These are phyloP conservation scores for Jamesozyma lodderae DNA, from an alignment of 805 yeast genomes.

Conservation along the genomic window DNA sequence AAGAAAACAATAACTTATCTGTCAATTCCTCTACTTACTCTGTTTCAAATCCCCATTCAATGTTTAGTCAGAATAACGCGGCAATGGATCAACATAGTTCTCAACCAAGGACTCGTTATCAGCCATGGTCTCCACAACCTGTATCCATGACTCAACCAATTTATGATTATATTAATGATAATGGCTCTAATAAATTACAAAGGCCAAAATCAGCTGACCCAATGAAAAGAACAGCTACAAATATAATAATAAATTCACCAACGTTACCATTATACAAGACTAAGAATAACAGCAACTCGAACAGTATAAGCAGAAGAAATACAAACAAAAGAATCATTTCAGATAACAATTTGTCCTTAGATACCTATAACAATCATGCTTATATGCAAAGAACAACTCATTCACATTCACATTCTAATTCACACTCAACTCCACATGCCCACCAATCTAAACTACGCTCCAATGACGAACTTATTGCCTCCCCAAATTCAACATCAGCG, in stretches of 20 bases:
- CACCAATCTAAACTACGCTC: not conserved
- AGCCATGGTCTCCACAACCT: conserved; percentile 33
- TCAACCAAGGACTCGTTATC: conserved; percentile 10
- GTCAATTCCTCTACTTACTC: not conserved
- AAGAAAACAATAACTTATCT: conserved; percentile 7
- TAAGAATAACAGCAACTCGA: conserved; percentile 3
- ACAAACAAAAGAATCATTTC: conserved; percentile 3
- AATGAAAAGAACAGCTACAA: not conserved
- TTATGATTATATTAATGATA: conserved; percentile 26
- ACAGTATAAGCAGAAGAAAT: conserved; percentile 1
- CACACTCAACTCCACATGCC: not conserved
- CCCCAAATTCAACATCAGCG: not conserved
- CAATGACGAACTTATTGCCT: not conserved
- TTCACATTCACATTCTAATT: not conserved
- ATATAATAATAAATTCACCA: not conserved
- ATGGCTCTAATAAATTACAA: conserved; percentile 15
- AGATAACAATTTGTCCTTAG: conserved; percentile 8
- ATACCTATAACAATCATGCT: too few relatives aligned
- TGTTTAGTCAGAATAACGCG: too few relatives aligned
- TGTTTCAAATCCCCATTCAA: too few relatives aligned
- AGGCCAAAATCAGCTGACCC: conserved; percentile 41
- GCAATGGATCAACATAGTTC: too few relatives aligned
- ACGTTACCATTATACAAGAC: conserved; percentile 11
- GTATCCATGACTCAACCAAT: conserved; percentile 31
- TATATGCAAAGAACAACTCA: not conserved